A percentile compares a stretch with the other conserved stretches of the same genome.
phyloP scores from a whole-genome alignment of 441 rosid species.

The Aquilaria agallochum region DNA sequence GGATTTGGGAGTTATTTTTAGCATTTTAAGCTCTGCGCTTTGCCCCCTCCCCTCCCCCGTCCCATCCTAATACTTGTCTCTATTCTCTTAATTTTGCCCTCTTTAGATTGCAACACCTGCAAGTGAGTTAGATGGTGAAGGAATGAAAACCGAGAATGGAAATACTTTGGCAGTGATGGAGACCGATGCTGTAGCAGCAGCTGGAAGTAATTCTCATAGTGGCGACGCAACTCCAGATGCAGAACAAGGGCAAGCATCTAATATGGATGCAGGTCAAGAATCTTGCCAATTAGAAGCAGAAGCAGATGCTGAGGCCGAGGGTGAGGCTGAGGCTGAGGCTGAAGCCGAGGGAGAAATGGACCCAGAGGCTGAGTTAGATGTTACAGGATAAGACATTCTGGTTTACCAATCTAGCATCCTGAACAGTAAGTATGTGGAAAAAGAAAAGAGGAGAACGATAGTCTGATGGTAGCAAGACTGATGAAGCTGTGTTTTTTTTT shows the following conservation, averaged over 20 bases:
- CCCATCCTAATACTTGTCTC: not conserved
- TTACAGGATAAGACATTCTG: conserved; percentile 23
- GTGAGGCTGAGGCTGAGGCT: conserved; percentile 63
- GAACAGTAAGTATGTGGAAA: no score
- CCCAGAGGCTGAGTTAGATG: conserved; percentile 60
- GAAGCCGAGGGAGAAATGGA: conserved; percentile 49
- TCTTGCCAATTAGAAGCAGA: conserved; percentile 75
- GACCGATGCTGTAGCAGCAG: conserved; percentile 34
- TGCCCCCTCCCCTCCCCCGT: no score
- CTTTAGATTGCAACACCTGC: conserved; percentile 48
- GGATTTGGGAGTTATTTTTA: no score
- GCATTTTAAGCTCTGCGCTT: no score
- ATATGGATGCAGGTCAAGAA: conserved; percentile 68
- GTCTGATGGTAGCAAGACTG: no score
- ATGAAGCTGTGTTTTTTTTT: no score
- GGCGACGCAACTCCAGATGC: conserved; percentile 70
- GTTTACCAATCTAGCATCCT: no score
- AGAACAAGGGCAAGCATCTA: conserved; percentile 70
- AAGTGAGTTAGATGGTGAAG: conserved; percentile 68
- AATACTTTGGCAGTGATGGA: conserved; percentile 53
- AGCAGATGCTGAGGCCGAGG: conserved; percentile 45
- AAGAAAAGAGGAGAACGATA: no score
- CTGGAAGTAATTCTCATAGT: conserved; percentile 32
- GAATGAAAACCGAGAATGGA: conserved; percentile 55
- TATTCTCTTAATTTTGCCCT: not conserved